A percentile compares a stretch with the other conserved stretches of the same genome.
These are phyloP conservation scores for Exophiala alcalophila DNA, from an alignment of 2,329 filamentous ascomycete species.

Conservation along the genomic window DNA sequence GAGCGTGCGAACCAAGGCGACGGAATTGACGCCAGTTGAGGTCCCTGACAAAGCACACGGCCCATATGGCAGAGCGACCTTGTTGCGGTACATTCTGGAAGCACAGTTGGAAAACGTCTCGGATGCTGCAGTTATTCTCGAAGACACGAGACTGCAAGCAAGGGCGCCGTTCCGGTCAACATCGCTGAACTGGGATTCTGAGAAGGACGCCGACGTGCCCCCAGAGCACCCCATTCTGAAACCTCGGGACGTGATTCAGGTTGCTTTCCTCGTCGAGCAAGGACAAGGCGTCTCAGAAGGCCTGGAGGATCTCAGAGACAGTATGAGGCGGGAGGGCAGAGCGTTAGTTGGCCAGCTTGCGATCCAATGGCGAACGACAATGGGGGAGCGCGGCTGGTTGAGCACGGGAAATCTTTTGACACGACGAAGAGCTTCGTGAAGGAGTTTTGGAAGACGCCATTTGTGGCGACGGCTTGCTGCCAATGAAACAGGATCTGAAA, in stretches of 20 bases:
- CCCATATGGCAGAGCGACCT: constrained; percentile 43
- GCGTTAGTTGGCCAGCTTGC: constrained; percentile 75
- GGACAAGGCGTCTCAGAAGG: constrained; percentile 46
- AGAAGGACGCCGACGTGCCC: constrained; percentile 24
- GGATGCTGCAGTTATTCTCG: constrained; percentile 75
- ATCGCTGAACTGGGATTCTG: constrained; percentile 56
- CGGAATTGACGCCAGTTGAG: constrained; percentile 53
- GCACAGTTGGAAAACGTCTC: constrained; percentile 95
- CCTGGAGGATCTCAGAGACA: constrained; percentile 51
- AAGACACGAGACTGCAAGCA: constrained; percentile 40
- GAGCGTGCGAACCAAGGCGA: constrained; percentile 86
- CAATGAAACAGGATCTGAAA: not conserved
- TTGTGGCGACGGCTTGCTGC: not conserved
- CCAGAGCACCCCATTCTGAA: constrained; percentile 50
- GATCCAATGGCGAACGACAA: constrained; percentile 82
- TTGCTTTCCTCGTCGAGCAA: constrained; percentile 61
- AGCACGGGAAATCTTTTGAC: constrained; percentile 75
- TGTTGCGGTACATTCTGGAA: constrained; percentile 70
- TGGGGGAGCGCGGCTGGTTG: constrained; percentile 85
- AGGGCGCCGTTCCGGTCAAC: constrained; percentile 46
- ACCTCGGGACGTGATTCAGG: constrained; percentile 62
- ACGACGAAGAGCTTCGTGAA: constrained; percentile 34
- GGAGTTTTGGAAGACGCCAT: not conserved
- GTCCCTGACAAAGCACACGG: constrained; percentile 46
- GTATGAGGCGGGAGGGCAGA: constrained; percentile 41